Percentiles rank a stretch among this genome's conserved stretches.
Conservation (phyloP, 2,329 filamentous ascomycete genomes). For the Didymella sp. region DNA sequence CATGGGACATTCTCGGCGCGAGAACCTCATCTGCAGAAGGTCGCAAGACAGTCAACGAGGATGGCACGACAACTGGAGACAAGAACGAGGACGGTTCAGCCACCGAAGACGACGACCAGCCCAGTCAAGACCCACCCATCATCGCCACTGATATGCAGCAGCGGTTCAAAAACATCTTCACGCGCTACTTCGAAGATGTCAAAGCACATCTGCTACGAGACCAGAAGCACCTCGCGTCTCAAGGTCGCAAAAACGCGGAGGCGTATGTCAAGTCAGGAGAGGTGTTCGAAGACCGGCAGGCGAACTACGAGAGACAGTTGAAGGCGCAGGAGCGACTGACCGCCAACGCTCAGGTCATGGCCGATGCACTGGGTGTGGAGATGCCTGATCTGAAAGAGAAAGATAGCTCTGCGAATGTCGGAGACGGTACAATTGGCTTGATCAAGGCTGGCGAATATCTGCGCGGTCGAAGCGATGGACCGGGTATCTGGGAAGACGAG, state of each 20-base stretch:
- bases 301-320: conserved; percentile 91
- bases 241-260: conserved; percentile 94
- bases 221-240: conserved; percentile 84
- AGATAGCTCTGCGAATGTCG: conserved; percentile 69
- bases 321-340: conserved; percentile 92
- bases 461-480: conserved; percentile 84
- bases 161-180: conserved; percentile 84
- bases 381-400: conserved; percentile 94
- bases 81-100: conserved; percentile 60
- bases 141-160: conserved; percentile 78
- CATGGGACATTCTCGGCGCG: conserved; percentile 91
- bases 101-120: conserved; percentile 60
- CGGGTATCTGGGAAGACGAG: conserved; percentile 98
- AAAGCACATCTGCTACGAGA: conserved; percentile 88
- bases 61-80: conserved; percentile 70
- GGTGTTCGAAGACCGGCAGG: conserved; percentile 95
- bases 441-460: conserved; percentile 95
- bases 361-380: conserved; percentile 84
- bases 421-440: conserved; percentile 83
- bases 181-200: conserved; percentile 90
- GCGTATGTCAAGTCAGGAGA: conserved; percentile 98
- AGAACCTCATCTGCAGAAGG: conserved; percentile 74
- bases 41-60: conserved; percentile 83
- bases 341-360: conserved; percentile 87
- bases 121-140: conserved; percentile 73